Evolutionary conservation across 345 rosid genomes (phyloP).

Genomic region (Acer campestre): DNA sequence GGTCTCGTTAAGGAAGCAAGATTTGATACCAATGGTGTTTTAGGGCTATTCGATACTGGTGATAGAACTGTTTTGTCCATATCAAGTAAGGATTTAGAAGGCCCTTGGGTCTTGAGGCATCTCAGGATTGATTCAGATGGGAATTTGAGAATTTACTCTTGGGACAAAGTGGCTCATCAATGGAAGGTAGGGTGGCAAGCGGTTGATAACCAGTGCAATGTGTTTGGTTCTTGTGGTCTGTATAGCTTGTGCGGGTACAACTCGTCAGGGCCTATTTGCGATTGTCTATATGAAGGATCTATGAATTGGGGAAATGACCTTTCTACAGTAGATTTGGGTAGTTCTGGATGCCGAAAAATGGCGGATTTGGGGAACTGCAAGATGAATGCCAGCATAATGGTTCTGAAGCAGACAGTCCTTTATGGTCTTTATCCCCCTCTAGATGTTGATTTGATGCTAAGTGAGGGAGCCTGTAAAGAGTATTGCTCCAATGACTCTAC

Average conservation of each 20-base stretch:
- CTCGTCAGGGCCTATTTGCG: constrained; percentile 33
- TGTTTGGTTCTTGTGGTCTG: constrained; percentile 45
- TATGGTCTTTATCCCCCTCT: constrained; percentile 39
- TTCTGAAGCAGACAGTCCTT: constrained; percentile 31
- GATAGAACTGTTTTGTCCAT: constrained; percentile 27
- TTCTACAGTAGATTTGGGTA: constrained; percentile 19
- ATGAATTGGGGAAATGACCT: constrained; percentile 20
- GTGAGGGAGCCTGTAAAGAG: constrained; percentile 37
- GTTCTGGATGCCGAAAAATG: constrained; percentile 36
- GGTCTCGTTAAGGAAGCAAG: constrained; percentile 30
- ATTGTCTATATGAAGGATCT: constrained; percentile 28
- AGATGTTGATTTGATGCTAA: constrained; percentile 37
- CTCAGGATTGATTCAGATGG: constrained; percentile 45
- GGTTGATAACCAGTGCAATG: constrained; percentile 42
- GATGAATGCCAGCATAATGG: constrained; percentile 32
- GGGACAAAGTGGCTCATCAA: constrained; percentile 24
- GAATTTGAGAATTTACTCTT: constrained; percentile 41
- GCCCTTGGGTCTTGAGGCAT: constrained; percentile 34
- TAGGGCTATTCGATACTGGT: constrained; percentile 27
- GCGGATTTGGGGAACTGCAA: constrained; percentile 38
- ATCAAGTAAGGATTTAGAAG: constrained; percentile 33
- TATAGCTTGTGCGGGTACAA: constrained; percentile 39
- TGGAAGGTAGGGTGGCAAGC: constrained; percentile 48
- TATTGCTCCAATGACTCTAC: constrained; percentile 38
- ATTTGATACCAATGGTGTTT: constrained; percentile 32